phyloP scores from a whole-genome alignment of 2,329 filamentous ascomycete species.

The Xylaria sp. region DNA sequence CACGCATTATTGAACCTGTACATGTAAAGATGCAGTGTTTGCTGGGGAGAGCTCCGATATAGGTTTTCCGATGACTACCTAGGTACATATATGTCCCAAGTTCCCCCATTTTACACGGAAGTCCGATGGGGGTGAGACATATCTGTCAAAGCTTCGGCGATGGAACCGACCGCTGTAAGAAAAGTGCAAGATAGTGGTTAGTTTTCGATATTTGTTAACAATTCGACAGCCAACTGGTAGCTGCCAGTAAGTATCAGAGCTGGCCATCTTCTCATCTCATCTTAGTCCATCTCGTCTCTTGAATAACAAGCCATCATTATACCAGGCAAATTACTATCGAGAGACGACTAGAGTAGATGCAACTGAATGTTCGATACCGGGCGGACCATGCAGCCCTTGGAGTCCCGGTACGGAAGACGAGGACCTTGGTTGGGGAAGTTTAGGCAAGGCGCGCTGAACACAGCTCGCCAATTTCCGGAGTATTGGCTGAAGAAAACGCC shows the following conservation, averaged over 20 bases:
- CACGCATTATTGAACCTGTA: not conserved
- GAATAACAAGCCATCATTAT: not conserved
- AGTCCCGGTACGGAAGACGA: too few species aligned
- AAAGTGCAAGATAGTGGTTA: not conserved
- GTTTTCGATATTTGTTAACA: not conserved
- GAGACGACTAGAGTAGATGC: not conserved
- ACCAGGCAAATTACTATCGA: not conserved
- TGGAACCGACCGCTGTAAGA: not conserved
- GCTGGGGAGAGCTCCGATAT: not conserved
- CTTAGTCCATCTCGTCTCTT: not conserved
- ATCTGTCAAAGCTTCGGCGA: not conserved
- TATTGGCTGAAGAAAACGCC: not conserved
- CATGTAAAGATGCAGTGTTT: not conserved
- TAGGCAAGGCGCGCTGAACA: too few species aligned
- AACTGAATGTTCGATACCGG: not conserved
- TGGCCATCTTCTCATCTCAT: not conserved
- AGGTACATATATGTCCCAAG: not conserved
- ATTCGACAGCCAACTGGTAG: not conserved
- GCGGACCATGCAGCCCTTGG: not conserved
- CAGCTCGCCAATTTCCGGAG: slow-evolving; percentile 17
- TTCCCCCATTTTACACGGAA: slow-evolving; percentile 22
- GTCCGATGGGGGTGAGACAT: slow-evolving; percentile 34
- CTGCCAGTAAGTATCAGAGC: not conserved
- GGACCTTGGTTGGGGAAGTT: too few species aligned
- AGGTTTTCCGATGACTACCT: not conserved